Base-by-base conservation (phyloP, 768 basidiomycete genomes). In the Serpula lacrymans region DNA sequence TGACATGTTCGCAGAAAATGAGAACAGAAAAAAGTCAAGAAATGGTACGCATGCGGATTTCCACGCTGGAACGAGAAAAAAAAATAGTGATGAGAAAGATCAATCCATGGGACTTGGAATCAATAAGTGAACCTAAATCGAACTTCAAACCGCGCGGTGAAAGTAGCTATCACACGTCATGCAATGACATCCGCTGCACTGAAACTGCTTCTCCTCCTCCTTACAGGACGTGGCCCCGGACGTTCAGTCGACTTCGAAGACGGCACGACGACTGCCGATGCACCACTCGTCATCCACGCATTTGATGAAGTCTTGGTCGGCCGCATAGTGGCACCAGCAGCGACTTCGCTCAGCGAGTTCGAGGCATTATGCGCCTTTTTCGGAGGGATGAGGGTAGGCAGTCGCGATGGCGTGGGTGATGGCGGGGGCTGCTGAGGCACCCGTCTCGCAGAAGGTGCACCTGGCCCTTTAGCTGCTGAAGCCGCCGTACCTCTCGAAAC, bases 121-220 rank as follows among this genome's bases (percentile, higher is more conserved):
- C n/a, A n/a, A n/a, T n/a, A n/a, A n/a, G n/a, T n/a, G n/a, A n/a
- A n/a, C n/a, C n/a, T n/a, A n/a, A n/a, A n/a, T n/a, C n/a, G n/a
- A n/a, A n/a, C n/a, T n/a, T n/a, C n/a, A n/a, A n/a, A n/a, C n/a
- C n/a, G n/a, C n/a, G n/a, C n/a, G n/a, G n/a, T n/a, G 18, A 13
- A 21, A 28, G 25, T 8, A 22, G 8, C 34, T 34, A 37, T n/a
- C n/a, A n/a, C n/a, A 27, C 32, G 34, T 65, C 68, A 91, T 53
- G 85, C 88, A 45, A 90, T 78, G 16, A 91, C 82, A 58, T 92
- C 89, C 3, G 85, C 88, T 41, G 82, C 72, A 57, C 90, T 91
- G 62, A 92, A 92, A 53, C 90, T 92, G 56, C 89, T 91, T 44
- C 89, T 71, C 55, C 89, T 69, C 46, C 87, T 75, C 48, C 88